These are phyloP conservation scores for Mrakia gelida DNA, from an alignment of 768 basidiomycete genomes.

Conservation along the genomic window DNA sequence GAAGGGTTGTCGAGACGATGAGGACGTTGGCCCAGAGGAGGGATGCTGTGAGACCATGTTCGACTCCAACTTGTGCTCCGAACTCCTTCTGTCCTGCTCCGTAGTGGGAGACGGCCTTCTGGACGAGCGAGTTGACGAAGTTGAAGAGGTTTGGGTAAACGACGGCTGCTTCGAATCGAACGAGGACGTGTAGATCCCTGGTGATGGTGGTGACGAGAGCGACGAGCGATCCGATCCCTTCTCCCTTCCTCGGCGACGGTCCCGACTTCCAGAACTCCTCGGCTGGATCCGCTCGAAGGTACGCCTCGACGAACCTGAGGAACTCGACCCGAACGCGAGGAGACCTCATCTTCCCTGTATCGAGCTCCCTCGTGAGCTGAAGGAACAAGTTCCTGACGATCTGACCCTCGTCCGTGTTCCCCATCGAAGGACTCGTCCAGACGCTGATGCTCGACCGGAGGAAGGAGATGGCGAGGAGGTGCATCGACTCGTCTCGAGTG, in stretches of 20 bases:
- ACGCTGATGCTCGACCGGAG: conserved; percentile 61
- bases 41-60: conserved; percentile 62
- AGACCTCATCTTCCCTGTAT: conserved; percentile 49
- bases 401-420: conserved; percentile 46
- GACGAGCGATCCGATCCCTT: conserved; percentile 46
- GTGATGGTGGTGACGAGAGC: conserved; percentile 56
- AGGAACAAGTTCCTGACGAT: conserved; percentile 53
- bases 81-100: conserved; percentile 54
- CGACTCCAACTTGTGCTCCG: conserved; percentile 45
- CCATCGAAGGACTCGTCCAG: conserved; percentile 51
- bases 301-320: conserved; percentile 62
- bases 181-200: conserved; percentile 68
- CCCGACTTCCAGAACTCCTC: conserved; percentile 52
- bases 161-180: conserved; percentile 72
- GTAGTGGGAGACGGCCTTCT: conserved; percentile 28
- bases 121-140: conserved; percentile 39
- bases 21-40: conserved; percentile 71
- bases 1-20: conserved; percentile 52
- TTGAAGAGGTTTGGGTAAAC: conserved; percentile 48
- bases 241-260: conserved; percentile 41
- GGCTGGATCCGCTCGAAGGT: conserved; percentile 57
- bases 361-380: conserved; percentile 55
- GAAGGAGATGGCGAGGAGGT: conserved; percentile 58
- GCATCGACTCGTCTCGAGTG: conserved; percentile 47
- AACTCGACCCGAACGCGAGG: conserved; percentile 64